Evolutionary conservation across 2,329 filamentous ascomycete genomes (phyloP), one percentile per base, ranked within the genome.

Genomic region (Aurifilum marmelostoma): DNA sequence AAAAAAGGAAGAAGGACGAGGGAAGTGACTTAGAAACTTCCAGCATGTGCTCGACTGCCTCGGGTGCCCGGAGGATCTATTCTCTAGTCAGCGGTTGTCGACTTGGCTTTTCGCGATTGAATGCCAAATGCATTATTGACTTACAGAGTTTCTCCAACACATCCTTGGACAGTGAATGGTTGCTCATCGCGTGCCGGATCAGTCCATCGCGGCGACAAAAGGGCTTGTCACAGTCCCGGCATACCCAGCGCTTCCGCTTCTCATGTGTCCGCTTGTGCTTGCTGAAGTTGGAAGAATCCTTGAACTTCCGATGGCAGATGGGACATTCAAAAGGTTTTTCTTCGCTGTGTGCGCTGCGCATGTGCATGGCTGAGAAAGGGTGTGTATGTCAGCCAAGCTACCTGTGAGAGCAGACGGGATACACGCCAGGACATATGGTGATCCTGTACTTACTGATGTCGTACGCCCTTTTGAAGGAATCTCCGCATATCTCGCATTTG

Each of bases 231-330:
- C 89, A 91, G 59, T 78, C 75, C 0, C 73, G 69, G 34, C 65
- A 66, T 8, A 34, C 29, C 54, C 65, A 66, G 54, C 39, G 24
- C 65, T 61, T 66, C 39, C 52, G 47, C 18, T 66, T 32, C 18
- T 85, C 84, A 73, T 91, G 88, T 9, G 84, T 91, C 71, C 88
- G 87, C 63, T 85, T 84, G 74, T 91, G 89, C 73, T 91, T 91
- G 64, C 88, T 87, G 24, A 91, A 79, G 73, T 91, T 91, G 4
- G 88, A 90, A 0, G 88, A 90, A 75, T 91, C 88, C 70, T 86
- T 84, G 74, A 91, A 91, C 12, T 78, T 79, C 74, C 87, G 88
- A 60, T 81, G 82, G 72, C 89, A 91, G 37, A 85, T 65, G 12
- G 54, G 52, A 56, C 69, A 71, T 47, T 61, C 50, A 37, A 67